Base-by-base conservation (phyloP, 352 stramenopile genomes). In the Ophiocytium majus region DNA sequence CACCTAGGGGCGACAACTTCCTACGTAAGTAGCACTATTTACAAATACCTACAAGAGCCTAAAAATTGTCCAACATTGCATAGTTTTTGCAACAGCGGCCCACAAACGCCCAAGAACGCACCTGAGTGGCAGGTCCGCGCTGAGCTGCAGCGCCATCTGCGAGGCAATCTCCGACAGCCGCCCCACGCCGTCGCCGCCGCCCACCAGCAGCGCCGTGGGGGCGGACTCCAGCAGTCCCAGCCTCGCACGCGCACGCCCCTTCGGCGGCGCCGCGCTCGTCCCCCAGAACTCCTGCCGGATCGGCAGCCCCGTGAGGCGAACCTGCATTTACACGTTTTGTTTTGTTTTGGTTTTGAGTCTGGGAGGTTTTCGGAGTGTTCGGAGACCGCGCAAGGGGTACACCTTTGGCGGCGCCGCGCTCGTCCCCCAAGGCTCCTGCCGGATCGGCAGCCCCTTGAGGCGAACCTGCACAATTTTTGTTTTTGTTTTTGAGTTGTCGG, bases 161-260 rank as follows among this genome's bases (percentile, higher is more conserved):
- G 5, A 9, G 5, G 85, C 80, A 43, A 88, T 88, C 57, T 88
- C 85, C 19, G 81, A 36, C 17, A 95, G 92, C n/a, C 92, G 91
- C 63, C 93, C 93, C 88, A 95, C 93, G 17, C 93, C 93, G 88
- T 95, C 93, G 63, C 93, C 93, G 57, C 93, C 93, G 64, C 90
- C 93, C n/a, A 95, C 92, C 57, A 95, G 90, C 9, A 95, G 74
- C n/a, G 93, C 92, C 57, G 92, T 94, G 82, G 43, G 79, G 28
- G 79, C 79, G 32, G 28, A 19, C 9, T 50, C 9, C 32, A 19
- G n/a, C 36, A 83, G 35, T 0, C 50, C 50, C 28, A 83, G 36
- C 36, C 31, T 10, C 36, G 19, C 36, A 17, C 50, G 31, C 82
- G 50, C 79, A 10, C n/a, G 10, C 0, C 17, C 19, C 28, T 80